Evolutionary conservation across 257 asterid genomes (phyloP).

Genomic region (Gentiana macrophylla): DNA sequence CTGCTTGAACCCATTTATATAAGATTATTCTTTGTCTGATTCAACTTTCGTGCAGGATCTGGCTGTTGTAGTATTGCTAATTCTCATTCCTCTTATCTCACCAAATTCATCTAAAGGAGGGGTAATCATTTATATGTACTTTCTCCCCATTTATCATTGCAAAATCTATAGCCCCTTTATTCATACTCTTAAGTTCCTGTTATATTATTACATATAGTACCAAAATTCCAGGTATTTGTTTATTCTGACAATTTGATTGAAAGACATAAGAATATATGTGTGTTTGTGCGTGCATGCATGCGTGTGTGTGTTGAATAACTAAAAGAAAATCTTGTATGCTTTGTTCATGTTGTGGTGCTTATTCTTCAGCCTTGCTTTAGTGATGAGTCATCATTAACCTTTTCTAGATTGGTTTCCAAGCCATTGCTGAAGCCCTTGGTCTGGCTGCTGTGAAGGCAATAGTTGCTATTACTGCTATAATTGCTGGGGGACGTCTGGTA

Average conservation of each 20-base stretch:
- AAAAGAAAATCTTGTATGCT: too few species aligned
- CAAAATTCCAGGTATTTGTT: neutral
- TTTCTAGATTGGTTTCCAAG: slow-evolving; percentile 84
- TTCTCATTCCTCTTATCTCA: slow-evolving; percentile 93
- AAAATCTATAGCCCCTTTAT: slow-evolving; percentile 1
- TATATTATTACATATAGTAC: too few species aligned
- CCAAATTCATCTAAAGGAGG: slow-evolving; percentile 99
- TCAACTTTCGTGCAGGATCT: slow-evolving; percentile 51
- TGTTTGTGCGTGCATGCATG: too few species aligned
- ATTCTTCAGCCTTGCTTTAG: slow-evolving; percentile 8
- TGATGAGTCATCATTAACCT: slow-evolving; percentile 1
- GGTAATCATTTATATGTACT: slow-evolving; percentile 34
- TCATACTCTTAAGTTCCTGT: slow-evolving; percentile 1
- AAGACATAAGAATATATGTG: too few species aligned
- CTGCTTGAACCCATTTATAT: neutral
- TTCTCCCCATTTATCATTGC: neutral
- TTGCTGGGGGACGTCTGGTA: slow-evolving; percentile 91
- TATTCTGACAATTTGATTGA: neutral
- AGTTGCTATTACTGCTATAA: slow-evolving; percentile 93
- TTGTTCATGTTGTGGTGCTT: slow-evolving; percentile 5
- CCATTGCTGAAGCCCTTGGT: slow-evolving; percentile 99
- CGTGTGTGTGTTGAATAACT: too few species aligned
- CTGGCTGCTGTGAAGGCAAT: slow-evolving; percentile 98
- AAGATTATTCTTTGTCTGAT: slow-evolving; percentile 13
- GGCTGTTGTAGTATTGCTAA: slow-evolving; percentile 99